Conservation (phyloP, 2,329 filamentous ascomycete species). For the Paraphaeosphaeria sporulosa region DNA sequence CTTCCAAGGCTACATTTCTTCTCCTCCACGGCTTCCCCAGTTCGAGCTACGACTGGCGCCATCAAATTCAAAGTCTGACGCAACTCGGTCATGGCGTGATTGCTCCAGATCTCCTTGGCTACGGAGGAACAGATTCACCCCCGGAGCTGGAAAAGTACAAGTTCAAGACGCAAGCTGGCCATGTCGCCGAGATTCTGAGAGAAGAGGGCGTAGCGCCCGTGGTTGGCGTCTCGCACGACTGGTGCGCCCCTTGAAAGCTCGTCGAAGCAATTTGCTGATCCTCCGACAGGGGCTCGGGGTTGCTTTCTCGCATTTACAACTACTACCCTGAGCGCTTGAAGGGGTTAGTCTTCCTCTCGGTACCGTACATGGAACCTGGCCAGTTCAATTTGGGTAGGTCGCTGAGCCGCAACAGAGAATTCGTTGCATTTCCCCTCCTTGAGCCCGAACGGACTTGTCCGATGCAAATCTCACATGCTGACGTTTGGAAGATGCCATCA, state of each 20-base stretch:
- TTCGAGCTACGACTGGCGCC: not conserved
- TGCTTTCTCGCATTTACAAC: conserved; percentile 3
- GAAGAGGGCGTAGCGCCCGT: not conserved
- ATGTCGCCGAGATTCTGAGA: not conserved
- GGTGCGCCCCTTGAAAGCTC: not conserved
- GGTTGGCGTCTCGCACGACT: conserved; percentile 1
- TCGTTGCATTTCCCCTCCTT: not conserved
- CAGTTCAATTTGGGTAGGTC: not conserved
- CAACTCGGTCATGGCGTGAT: not conserved
- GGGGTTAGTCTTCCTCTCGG: not conserved
- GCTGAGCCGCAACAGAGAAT: not conserved
- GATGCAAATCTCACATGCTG: too few species aligned
- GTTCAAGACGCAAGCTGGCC: not conserved
- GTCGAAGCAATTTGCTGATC: not conserved
- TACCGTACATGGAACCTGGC: not conserved
- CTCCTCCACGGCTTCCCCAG: conserved; percentile 1
- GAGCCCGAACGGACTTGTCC: not conserved
- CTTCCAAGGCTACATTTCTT: conserved; percentile 1
- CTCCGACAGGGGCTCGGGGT: not conserved
- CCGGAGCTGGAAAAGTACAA: not conserved
- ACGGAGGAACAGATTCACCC: conserved; percentile 1
- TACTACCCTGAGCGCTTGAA: not conserved
- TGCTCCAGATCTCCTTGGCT: conserved; percentile 1
- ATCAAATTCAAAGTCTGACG: not conserved
- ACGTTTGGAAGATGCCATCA: not conserved